Evolutionary conservation across 148 eudicot species (phyloP).

Genomic region (Amaranthus cruentus): DNA sequence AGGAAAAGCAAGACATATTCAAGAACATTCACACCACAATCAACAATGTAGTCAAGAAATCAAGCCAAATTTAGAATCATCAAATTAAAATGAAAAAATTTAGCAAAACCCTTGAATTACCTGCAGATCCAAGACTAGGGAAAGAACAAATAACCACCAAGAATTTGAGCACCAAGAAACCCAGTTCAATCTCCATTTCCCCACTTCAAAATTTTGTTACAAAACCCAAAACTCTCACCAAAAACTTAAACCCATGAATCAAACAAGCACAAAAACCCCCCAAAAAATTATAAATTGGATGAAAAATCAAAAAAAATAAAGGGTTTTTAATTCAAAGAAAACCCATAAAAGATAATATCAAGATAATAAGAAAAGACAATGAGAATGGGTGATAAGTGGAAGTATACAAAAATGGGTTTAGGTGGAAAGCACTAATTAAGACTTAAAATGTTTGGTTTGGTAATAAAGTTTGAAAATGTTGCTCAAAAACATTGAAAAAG

Average conservation of each 20-base stretch:
- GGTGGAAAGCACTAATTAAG: conserved; percentile 34
- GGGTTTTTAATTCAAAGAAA: conserved; percentile 13
- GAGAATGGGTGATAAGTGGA: conserved; percentile 20
- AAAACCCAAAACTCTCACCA: neutral
- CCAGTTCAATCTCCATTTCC: conserved; percentile 40
- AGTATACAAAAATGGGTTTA: conserved; percentile 24
- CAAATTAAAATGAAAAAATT: neutral
- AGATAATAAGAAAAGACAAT: conserved; percentile 1
- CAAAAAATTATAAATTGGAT: conserved; percentile 6
- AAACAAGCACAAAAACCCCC: conserved; percentile 4
- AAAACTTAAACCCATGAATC: conserved; percentile 9
- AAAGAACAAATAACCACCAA: conserved; percentile 29
- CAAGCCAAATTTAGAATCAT: neutral
- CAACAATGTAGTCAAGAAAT: neutral
- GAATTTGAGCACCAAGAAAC: conserved; percentile 27
- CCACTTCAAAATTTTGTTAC: neutral
- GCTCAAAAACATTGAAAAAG: neutral
- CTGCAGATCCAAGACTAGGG: conserved; percentile 50
- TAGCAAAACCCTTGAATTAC: conserved; percentile 33
- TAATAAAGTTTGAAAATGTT: conserved; percentile 18
- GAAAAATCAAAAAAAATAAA: conserved; percentile 15
- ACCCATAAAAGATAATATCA: neutral
- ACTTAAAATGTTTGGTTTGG: conserved; percentile 22
- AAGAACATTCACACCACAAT: conserved; percentile 12
- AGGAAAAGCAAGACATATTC: neutral